Evolutionary conservation across 192 early-diverging fungal species (phyloP).

Genomic region (Dissophora ornata): DNA sequence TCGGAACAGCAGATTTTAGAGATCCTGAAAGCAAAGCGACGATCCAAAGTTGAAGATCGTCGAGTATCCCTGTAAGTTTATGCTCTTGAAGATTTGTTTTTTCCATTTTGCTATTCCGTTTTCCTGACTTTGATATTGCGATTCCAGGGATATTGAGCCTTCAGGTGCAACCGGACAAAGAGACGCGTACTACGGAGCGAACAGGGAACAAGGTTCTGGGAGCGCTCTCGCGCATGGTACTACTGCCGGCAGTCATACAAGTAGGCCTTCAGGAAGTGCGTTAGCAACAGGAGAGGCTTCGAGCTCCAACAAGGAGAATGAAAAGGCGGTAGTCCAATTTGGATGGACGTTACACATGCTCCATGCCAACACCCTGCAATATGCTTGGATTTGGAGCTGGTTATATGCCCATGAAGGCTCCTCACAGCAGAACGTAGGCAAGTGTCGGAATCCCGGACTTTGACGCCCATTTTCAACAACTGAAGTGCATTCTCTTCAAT

Average conservation of each 20-base stretch:
- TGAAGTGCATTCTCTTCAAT: no score
- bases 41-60: not conserved
- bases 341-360: conserved; percentile 46
- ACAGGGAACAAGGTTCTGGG: no score
- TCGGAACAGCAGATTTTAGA: conserved; percentile 45
- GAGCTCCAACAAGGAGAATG: no score
- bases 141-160: no score
- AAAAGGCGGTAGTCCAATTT: conserved; percentile 29
- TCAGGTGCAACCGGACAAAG: not conserved
- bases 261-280: no score
- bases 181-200: not conserved
- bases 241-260: no score
- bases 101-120: not conserved
- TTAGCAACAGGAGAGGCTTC: no score
- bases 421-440: conserved; percentile 36
- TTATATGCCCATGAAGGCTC: conserved; percentile 20
- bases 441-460: no score
- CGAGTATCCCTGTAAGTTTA: not conserved
- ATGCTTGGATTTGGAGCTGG: conserved; percentile 51
- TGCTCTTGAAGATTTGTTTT: not conserved
- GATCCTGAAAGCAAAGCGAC: conserved; percentile 29
- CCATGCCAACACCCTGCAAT: conserved; percentile 41
- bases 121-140: no score
- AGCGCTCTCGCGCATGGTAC: no score
- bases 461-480: no score